Evolutionary conservation across 768 basidiomycete genomes (phyloP).

Genomic region (Amanita pallidorosea): DNA sequence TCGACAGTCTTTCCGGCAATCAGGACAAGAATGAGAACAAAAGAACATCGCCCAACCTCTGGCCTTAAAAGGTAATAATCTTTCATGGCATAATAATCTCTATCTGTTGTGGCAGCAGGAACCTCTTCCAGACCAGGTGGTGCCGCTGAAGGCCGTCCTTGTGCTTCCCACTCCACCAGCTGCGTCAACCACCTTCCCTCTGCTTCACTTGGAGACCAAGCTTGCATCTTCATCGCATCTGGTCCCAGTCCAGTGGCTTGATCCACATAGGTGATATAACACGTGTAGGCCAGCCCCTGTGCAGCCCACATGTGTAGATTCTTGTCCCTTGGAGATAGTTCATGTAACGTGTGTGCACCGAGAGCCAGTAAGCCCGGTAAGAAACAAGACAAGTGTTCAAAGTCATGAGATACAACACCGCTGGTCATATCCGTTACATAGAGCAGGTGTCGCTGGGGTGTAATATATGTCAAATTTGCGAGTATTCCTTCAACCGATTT

Average conservation of each 20-base stretch:
- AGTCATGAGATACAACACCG: conserved; percentile 27
- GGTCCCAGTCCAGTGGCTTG: conserved; percentile 54
- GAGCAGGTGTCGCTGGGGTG: conserved; percentile 40
- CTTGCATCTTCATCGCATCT: conserved; percentile 34
- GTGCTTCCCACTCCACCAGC: conserved; percentile 30
- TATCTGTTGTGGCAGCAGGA: conserved; percentile 10
- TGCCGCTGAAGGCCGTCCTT: conserved; percentile 17
- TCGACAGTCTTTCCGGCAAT: conserved; percentile 31
- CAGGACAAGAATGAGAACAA: neutral
- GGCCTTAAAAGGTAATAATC: conserved; percentile 32
- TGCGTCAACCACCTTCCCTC: conserved; percentile 25
- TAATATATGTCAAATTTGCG: conserved; percentile 42
- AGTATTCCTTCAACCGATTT: conserved; percentile 39
- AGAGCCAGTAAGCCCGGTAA: conserved; percentile 53
- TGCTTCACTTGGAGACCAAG: conserved; percentile 5
- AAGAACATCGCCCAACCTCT: conserved; percentile 26
- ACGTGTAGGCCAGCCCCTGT: conserved; percentile 49
- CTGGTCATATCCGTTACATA: conserved; percentile 39
- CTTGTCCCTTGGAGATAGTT: conserved; percentile 20
- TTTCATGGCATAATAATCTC: conserved; percentile 29
- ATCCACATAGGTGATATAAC: conserved; percentile 56
- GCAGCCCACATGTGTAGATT: conserved; percentile 51
- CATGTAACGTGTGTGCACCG: conserved; percentile 31
- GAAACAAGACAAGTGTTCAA: conserved; percentile 59
- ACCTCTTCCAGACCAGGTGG: conserved; percentile 14